phyloP scores from a whole-genome alignment of 169 alveolate species.

The Cryptosporidium tyzzeri region DNA sequence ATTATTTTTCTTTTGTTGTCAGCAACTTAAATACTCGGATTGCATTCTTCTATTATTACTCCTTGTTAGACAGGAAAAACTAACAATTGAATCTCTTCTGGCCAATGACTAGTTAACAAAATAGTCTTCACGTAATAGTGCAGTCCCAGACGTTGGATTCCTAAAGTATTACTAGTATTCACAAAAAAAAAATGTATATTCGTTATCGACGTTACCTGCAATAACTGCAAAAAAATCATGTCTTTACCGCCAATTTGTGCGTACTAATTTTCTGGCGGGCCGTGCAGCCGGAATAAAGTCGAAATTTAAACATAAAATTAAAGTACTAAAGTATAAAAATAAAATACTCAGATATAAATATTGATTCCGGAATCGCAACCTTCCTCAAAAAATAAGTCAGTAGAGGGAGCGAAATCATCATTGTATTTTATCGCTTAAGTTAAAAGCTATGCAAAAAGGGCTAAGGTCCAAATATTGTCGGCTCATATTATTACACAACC shows the following conservation, averaged over 20 bases:
- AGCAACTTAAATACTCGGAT: neutral
- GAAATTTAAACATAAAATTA: slow-evolving; percentile 8
- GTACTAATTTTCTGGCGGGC: neutral
- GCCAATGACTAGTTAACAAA: neutral
- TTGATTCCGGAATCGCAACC: slow-evolving; percentile 76
- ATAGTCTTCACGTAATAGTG: neutral
- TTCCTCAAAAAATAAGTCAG: slow-evolving; percentile 28
- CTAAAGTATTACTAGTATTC: no score
- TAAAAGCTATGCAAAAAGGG: neutral
- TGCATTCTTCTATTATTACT: neutral
- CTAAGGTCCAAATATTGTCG: neutral
- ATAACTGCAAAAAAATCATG: slow-evolving; percentile 10
- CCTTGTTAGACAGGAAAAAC: neutral
- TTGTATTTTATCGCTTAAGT: neutral
- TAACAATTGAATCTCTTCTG: neutral
- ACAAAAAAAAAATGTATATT: neutral
- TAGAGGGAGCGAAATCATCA: slow-evolving; percentile 77
- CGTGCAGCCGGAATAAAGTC: neutral
- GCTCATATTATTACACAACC: neutral
- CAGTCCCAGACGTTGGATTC: no score
- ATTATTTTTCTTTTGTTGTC: neutral
- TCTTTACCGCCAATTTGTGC: slow-evolving; percentile 23
- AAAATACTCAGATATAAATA: slow-evolving; percentile 34
- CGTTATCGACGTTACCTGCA: neutral
- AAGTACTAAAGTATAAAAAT: neutral